phyloP scores from a whole-genome alignment of 2,329 filamentous ascomycete species.

The Diaporthe citrichinensis region DNA sequence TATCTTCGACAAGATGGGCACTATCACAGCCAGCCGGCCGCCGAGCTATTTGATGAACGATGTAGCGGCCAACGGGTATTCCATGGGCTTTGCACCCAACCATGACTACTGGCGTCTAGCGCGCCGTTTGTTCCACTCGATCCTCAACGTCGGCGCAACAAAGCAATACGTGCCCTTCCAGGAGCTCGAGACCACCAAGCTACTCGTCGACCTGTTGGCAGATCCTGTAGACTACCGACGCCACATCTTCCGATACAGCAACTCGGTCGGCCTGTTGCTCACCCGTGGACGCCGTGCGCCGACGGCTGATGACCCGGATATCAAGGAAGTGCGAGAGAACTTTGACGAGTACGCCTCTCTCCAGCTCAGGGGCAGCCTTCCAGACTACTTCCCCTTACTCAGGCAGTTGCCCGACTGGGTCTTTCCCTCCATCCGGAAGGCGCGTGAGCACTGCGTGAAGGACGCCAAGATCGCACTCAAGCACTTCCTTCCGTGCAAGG shows the following conservation, averaged over 20 bases:
- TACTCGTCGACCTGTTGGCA: not conserved
- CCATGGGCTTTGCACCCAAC: conserved; percentile 4
- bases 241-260: conserved; percentile 12
- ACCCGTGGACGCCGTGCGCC: not conserved
- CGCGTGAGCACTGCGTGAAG: conserved; percentile 2
- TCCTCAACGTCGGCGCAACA: conserved; percentile 9
- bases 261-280: not conserved
- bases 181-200: conserved; percentile 13
- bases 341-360: not conserved
- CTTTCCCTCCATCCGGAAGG: conserved; percentile 1
- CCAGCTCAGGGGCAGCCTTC: not conserved
- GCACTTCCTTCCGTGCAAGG: conserved; percentile 1
- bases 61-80: not conserved
- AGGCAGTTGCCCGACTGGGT: not conserved
- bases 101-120: conserved; percentile 10
- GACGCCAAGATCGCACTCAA: conserved; percentile 15
- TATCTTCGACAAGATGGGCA: conserved; percentile 17
- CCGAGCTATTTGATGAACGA: conserved; percentile 8
- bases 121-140: not conserved
- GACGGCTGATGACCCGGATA: not conserved
- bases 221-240: not conserved
- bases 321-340: not conserved
- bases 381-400: not conserved
- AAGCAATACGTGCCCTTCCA: conserved; percentile 5
- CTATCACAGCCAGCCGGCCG: conserved; percentile 2